Conservation (phyloP, 2,329 filamentous ascomycete genomes). For the Polytolypa hystricis region DNA sequence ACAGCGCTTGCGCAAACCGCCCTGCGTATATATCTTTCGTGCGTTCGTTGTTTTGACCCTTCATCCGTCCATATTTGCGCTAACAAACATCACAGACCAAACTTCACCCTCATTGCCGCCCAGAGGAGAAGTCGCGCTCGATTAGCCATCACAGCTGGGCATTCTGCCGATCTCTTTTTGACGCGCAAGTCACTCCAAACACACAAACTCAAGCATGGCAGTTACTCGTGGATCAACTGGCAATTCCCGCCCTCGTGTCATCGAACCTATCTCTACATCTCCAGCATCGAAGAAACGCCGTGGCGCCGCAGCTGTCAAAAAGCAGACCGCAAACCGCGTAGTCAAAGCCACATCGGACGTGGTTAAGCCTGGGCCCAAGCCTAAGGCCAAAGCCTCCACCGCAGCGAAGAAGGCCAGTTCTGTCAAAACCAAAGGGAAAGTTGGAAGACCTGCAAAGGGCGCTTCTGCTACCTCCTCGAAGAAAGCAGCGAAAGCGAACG, state of each 20-base stretch:
- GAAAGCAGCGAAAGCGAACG: background rate
- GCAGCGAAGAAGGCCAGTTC: background rate
- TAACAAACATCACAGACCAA: no score
- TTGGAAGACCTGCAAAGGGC: background rate
- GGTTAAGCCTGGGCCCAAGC: background rate
- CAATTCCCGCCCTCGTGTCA: constrained; percentile 4
- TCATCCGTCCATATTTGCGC: no score
- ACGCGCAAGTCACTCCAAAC: no score
- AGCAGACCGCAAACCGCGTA: background rate
- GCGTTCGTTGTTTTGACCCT: no score
- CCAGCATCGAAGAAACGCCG: constrained; percentile 2
- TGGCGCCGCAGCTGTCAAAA: background rate
- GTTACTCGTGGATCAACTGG: constrained; percentile 6
- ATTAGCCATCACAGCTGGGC: no score
- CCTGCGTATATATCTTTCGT: no score
- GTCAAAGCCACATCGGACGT: background rate
- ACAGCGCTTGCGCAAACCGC: no score
- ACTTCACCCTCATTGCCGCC: no score
- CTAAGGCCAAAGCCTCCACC: constrained; percentile 1
- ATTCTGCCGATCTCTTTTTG: no score
- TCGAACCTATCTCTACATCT: constrained; percentile 4
- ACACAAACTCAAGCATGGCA: constrained; percentile 2
- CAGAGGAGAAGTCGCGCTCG: no score
- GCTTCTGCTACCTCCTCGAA: background rate
- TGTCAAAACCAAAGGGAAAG: background rate